Evolutionary conservation across 768 basidiomycete species (phyloP).

Genomic region (Mycena metata): DNA sequence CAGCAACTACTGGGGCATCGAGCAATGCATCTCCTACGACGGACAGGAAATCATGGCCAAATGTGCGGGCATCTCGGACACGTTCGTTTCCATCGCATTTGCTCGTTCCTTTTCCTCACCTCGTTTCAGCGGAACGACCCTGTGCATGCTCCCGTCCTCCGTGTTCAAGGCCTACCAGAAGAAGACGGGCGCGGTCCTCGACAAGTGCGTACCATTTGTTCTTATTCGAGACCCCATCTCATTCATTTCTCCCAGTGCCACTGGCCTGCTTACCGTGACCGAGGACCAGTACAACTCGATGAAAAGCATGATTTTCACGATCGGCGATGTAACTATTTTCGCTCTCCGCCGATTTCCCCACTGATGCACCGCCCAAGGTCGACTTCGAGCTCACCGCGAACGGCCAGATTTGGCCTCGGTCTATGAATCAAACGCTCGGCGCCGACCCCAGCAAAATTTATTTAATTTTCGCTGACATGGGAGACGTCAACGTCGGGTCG

Average conservation of each 20-base stretch:
- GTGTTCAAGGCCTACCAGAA: conserved; percentile 48
- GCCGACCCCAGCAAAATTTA: conserved; percentile 64
- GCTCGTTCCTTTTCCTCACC: background rate
- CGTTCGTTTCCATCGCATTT: conserved; percentile 34
- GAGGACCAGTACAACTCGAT: conserved; percentile 61
- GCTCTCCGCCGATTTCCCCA: background rate
- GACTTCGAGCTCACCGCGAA: conserved; percentile 70
- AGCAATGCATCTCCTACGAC: conserved; percentile 56
- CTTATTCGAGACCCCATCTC: background rate
- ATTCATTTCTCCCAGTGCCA: conserved; percentile 46
- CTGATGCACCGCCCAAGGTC: conserved; percentile 44
- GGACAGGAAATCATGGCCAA: conserved; percentile 45
- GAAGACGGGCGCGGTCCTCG: conserved; percentile 47
- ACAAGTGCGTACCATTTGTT: conserved; percentile 20
- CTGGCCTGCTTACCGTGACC: conserved; percentile 69
- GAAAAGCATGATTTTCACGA: conserved; percentile 65
- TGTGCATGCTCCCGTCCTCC: conserved; percentile 48
- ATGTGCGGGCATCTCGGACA: conserved; percentile 59
- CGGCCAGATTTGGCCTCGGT: conserved; percentile 78
- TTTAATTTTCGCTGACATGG: conserved; percentile 66
- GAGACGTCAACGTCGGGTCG: conserved; percentile 50
- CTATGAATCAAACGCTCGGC: conserved; percentile 67
- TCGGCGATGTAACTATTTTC: conserved; percentile 52
- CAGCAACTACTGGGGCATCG: conserved; percentile 58
- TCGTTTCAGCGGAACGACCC: conserved; percentile 46